phyloP scores from a whole-genome alignment of 2,329 filamentous ascomycete genomes.

The Xylariaceae sp. region DNA sequence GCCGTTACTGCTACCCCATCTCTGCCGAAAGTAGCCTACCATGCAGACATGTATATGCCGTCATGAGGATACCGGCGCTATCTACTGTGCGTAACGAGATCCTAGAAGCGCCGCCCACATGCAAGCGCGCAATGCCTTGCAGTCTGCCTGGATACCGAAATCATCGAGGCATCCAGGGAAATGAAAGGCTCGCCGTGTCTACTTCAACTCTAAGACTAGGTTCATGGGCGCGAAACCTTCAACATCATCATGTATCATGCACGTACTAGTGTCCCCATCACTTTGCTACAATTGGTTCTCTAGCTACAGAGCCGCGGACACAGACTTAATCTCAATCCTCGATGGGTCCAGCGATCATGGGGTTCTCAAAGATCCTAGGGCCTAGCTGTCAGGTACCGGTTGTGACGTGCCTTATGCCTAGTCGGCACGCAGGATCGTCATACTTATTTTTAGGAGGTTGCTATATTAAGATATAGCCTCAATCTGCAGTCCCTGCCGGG shows the following conservation, averaged over 20 bases:
- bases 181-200: slow-evolving; percentile 15
- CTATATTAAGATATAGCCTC: slow-evolving; percentile 49
- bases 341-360: slow-evolving; percentile 26
- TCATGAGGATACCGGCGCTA: slow-evolving; percentile 8
- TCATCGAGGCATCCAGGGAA: slow-evolving; percentile 8
- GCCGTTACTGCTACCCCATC: slow-evolving; percentile 24
- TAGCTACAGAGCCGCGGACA: slow-evolving; percentile 4
- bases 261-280: slow-evolving; percentile 30
- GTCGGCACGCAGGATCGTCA: slow-evolving; percentile 30
- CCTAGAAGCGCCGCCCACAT: slow-evolving; percentile 32
- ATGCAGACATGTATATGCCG: slow-evolving; percentile 15
- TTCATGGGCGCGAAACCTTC: slow-evolving; percentile 19
- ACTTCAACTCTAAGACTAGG: slow-evolving; percentile 20
- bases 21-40: slow-evolving; percentile 16
- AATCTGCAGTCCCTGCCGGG: slow-evolving; percentile 44
- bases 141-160: background rate
- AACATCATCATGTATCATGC: slow-evolving; percentile 25
- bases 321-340: slow-evolving; percentile 22
- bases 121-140: slow-evolving; percentile 8
- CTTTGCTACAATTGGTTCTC: slow-evolving; percentile 31
- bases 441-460: slow-evolving; percentile 46
- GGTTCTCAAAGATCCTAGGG: slow-evolving; percentile 22
- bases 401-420: slow-evolving; percentile 24
- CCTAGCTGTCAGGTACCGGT: slow-evolving; percentile 29
- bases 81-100: slow-evolving; percentile 11